Evolutionary conservation across 2,329 filamentous ascomycete species (phyloP).

Genomic region (Lanzia echinophila): DNA sequence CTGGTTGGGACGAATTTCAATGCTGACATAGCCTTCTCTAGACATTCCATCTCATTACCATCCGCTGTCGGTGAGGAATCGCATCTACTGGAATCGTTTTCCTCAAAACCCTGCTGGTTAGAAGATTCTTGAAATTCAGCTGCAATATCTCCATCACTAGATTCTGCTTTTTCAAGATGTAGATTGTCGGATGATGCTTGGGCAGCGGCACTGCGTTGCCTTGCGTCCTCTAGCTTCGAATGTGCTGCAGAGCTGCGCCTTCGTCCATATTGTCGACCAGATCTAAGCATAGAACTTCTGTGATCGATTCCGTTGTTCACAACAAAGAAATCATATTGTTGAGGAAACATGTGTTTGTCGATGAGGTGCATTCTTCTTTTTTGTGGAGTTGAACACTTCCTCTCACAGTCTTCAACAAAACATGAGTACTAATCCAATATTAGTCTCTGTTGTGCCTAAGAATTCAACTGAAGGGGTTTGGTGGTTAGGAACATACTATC

Average conservation of each 20-base stretch:
- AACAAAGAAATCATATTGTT: constrained; percentile 80
- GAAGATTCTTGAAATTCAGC: neutral
- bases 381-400: constrained; percentile 73
- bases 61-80: constrained; percentile 3
- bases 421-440: constrained; percentile 64
- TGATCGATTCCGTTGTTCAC: constrained; percentile 87
- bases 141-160: too few relatives aligned
- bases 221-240: constrained; percentile 15
- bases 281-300: constrained; percentile 67
- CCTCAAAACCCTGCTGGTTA: neutral
- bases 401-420: constrained; percentile 82
- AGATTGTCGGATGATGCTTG: neutral
- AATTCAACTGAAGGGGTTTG: neutral
- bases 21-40: constrained; percentile 63
- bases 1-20: constrained; percentile 64
- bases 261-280: constrained; percentile 41
- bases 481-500: constrained; percentile 51
- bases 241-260: constrained; percentile 41
- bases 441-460: neutral
- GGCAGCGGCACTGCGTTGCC: constrained; percentile 19
- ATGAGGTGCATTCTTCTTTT: constrained; percentile 85
- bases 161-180: neutral
- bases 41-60: constrained; percentile 46
- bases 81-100: neutral
- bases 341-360: constrained; percentile 89